Base-by-base conservation (phyloP, 169 alveolate species). In the Blepharisma undulans region DNA sequence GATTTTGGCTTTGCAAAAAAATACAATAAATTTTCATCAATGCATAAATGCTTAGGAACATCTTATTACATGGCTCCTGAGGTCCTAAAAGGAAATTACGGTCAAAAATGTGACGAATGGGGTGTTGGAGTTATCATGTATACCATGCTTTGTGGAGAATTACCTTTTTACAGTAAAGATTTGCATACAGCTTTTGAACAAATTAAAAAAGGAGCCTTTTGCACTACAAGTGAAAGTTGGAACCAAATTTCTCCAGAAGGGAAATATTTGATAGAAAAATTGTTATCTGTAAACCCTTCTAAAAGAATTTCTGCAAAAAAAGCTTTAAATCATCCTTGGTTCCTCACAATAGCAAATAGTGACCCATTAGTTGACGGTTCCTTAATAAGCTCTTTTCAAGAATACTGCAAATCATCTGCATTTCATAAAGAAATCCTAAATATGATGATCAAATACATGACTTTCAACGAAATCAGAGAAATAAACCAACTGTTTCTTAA, bases 131-230 rank as follows among this genome's bases (percentile, higher is more conserved):
- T 96, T 33, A 94, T 94, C 18, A 88, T 88, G 32, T 92, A 79
- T 88, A 94, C 95, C 34, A 89, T 95, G 7, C 89, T 92, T 19
- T 92, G 95, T n/a, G 97, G 96, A 59, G 94, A 94, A 92, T 98
- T 99, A 0, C 99, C 99, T 16, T 98, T 98, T 92, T 90, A 92
- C 34, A 96, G 96, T 14, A 91, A 91, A 33, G 85, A 61, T 77
- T 78, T 88, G 61, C 72, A 93, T 30, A 94, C 91, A 61, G 89
- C 91, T 80, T 88, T 93, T 33, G 84, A 74, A 32, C 84, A 48
- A 29, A 84, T 93, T 22, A 29, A 34, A 29, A 33, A 29, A 29
- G 87, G 87, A 97, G 34, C 29, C 71, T 79, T 25, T 33, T 30
- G 71, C 25, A 25, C 97, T 8, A 22, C 80, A 25, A 25, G 36